Evolutionary conservation across 345 rosid genomes (phyloP), one percentile per base, ranked within the genome.

Genomic region (Hibiscus tridactylites): DNA sequence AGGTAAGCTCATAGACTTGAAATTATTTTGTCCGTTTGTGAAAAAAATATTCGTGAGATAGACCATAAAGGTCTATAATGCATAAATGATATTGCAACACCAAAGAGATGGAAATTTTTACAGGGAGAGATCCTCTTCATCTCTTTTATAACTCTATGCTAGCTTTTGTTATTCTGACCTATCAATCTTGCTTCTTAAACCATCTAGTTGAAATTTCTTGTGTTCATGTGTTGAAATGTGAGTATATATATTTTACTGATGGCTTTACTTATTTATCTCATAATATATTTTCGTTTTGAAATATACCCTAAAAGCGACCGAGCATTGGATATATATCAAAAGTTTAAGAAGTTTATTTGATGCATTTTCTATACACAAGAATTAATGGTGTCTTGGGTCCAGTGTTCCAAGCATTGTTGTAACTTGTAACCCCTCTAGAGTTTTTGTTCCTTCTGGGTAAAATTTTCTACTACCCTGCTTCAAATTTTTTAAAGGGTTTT

Each of bases 1-100:
- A 83, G 97, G 99, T 90, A 84, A 68, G 77, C 53, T 60, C 62
- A 47, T 15, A 42, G 53, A 28, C 42, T 60, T 80, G 17, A 44
- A 24, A 6, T 12, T 58, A 2, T 59, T 16, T 33, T 58, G 21
- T 2, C 0, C 11, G 7, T 26, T 26, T 47, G 46, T 66, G 70
- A 56, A 66, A 46, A 46, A 47, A 28, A 46, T 3, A 29, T 29
- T 2, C 3, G 31, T 15, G 39, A 13, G 28, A 66, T 7, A 6
- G 35, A 44, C 12, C 35, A 31, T 31, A 39, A 19, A 64, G n/a
- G 68, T 42, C 68, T 11, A 2, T 19, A 29, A 62, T 42, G 53
- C 68, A 21, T 33, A 35, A 31, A 7, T 65, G 17, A 5, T 64
- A 63, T n/a, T 37, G 28, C 50, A 63, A 37, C 7, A 33, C 13